Evolutionary conservation across 148 eudicot genomes (phyloP), one percentile per base, ranked within the genome.

Genomic region (Limonium bicolor): DNA sequence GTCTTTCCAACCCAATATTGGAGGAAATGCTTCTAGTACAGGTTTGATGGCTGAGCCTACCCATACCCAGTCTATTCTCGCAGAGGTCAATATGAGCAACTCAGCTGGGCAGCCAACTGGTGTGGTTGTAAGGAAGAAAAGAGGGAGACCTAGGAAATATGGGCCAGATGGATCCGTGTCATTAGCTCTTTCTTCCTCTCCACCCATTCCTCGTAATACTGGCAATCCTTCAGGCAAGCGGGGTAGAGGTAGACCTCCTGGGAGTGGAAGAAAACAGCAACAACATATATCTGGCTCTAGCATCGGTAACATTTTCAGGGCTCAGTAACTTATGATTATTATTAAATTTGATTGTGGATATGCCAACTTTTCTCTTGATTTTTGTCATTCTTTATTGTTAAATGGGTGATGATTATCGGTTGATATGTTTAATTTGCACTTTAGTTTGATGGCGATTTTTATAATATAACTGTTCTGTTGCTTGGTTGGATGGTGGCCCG

Each of bases 111-210:
- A 60, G 62, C 70, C 69, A 12, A 36, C 67, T 27, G 53, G 61
- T 20, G 70, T 63, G 37, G 70, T 76, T 22, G 41, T 73, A 39
- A 67, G 78, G 43, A 61, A 87, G 33, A 86, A 72, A 54, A 68
- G 96, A 59, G 96, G 94, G 17, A 82, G 96, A 45, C 96, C 96
- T n/a, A 66, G 96, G 44, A 86, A 86, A 41, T 86, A 86, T 62
- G 87, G 96, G 36, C 64, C 68, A 13, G 87, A 78, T 42, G 79
- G 78, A 14, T 43, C 65, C 9, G 69, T 65, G 39, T 70, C 87
- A 6, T 62, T 78, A 55, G 72, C 52, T 7, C 68, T 86, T 36
- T 69, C 77, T 27, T 55, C 73, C 1, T 48, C 69, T 6, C 50
- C 79, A 7, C 60, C 71, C 8, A 21, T 53, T 12, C 56, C 66